Percentiles rank a stretch among this genome's conserved stretches.
Evolutionary conservation across 139 green algal species (phyloP).

Genomic region (Tetraselmis striata): DNA sequence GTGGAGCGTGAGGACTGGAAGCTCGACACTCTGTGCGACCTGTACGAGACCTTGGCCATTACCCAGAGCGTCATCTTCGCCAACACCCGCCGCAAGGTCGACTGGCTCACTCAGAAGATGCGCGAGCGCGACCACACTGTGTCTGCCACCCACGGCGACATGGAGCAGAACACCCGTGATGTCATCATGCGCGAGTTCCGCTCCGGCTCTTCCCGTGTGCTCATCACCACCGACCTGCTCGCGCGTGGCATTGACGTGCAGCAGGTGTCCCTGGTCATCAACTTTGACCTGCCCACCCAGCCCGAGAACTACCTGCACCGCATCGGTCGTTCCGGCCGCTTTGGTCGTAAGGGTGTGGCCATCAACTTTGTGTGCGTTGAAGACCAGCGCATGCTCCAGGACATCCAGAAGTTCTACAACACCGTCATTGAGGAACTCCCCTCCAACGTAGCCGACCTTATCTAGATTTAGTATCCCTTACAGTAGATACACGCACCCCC

Average conservation of each 20-base stretch:
- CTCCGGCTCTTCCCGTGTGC: conserved; percentile 94
- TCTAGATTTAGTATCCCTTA: conserved; percentile 40
- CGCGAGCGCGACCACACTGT: conserved; percentile 96
- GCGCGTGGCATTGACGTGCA: conserved; percentile 99
- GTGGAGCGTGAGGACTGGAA: conserved; percentile 98
- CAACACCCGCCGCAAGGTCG: conserved; percentile 98
- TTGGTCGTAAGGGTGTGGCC: conserved; percentile 96
- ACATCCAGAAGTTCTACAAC: conserved; percentile 99
- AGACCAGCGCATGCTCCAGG: conserved; percentile 88
- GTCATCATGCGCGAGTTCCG: conserved; percentile 99
- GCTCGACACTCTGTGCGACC: conserved; percentile 98
- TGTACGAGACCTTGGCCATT: conserved; percentile 99
- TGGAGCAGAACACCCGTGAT: conserved; percentile 99
- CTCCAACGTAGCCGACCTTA: conserved; percentile 91
- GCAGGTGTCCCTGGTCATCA: conserved; percentile 99
- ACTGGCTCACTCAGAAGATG: conserved; percentile 99
- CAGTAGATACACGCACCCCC: background rate
- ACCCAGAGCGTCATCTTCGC: conserved; percentile 99
- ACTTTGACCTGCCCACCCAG: conserved; percentile 98
- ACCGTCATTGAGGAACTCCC: conserved; percentile 97
- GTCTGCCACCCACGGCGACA: conserved; percentile 98
- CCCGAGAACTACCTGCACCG: conserved; percentile 99
- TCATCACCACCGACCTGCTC: conserved; percentile 99
- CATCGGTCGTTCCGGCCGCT: conserved; percentile 88
- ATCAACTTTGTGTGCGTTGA: conserved; percentile 99